phyloP scores from a whole-genome alignment of 2,329 filamentous ascomycete genomes.

The Waltergamsia citrina region DNA sequence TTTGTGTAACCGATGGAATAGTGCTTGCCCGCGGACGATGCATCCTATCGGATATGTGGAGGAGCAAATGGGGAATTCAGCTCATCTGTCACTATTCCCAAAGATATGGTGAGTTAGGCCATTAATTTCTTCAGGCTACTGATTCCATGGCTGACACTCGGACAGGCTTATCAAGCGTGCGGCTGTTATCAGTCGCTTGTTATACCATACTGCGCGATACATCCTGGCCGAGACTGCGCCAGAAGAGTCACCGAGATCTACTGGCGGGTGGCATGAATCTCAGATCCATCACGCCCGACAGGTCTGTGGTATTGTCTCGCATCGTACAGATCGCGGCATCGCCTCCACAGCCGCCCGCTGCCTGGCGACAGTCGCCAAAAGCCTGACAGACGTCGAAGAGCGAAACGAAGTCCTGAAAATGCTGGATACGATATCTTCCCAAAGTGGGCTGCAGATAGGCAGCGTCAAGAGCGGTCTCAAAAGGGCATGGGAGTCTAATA shows the following conservation, averaged over 20 bases:
- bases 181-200: slow-evolving; percentile 71
- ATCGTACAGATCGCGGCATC: slow-evolving; percentile 72
- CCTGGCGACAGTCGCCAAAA: slow-evolving; percentile 67
- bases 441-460: slow-evolving; percentile 71
- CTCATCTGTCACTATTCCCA: slow-evolving; percentile 75
- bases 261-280: slow-evolving; percentile 59
- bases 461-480: slow-evolving; percentile 66
- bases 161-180: slow-evolving; percentile 70
- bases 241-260: slow-evolving; percentile 43
- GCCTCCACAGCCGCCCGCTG: slow-evolving; percentile 71
- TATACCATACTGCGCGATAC: slow-evolving; percentile 82
- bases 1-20: slow-evolving; percentile 79
- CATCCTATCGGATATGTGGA: slow-evolving; percentile 72
- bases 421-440: slow-evolving; percentile 62
- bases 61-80: slow-evolving; percentile 54
- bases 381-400: slow-evolving; percentile 57
- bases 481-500: slow-evolving; percentile 71
- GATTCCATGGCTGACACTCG: neutral
- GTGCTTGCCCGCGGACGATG: slow-evolving; percentile 74
- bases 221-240: slow-evolving; percentile 76
- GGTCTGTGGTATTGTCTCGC: slow-evolving; percentile 82
- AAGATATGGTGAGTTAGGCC: slow-evolving; percentile 73
- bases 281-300: slow-evolving; percentile 70
- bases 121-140: neutral
- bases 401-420: slow-evolving; percentile 75